Evolutionary conservation across 371 early-diverging fungal genomes (phyloP).

Genomic region (Catenaria anguillulae): DNA sequence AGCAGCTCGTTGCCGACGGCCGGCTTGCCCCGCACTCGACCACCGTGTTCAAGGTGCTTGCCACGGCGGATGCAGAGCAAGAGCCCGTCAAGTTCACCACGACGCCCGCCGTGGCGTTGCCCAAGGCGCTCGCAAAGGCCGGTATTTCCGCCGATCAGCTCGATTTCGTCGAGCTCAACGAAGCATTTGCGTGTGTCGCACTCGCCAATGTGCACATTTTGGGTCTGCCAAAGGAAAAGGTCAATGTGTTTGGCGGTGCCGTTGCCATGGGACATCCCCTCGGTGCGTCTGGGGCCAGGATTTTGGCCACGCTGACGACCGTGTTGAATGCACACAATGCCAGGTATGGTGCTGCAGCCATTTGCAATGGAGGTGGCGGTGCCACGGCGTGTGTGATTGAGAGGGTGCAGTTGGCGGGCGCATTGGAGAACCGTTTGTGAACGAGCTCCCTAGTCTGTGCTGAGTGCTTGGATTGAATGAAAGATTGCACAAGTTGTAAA

Average conservation of each 20-base stretch:
- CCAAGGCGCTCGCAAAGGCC: slow-evolving; percentile 75
- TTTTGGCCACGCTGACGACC: slow-evolving; percentile 66
- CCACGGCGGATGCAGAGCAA: slow-evolving; percentile 37
- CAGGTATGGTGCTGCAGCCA: slow-evolving; percentile 64
- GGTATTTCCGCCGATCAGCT: slow-evolving; percentile 31
- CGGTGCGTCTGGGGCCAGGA: slow-evolving; percentile 89
- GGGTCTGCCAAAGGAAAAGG: slow-evolving; percentile 48
- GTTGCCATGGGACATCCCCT: slow-evolving; percentile 96
- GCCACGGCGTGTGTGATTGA: slow-evolving; percentile 83
- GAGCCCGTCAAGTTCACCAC: slow-evolving; percentile 80
- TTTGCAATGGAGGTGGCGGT: slow-evolving; percentile 94
- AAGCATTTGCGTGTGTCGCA: slow-evolving; percentile 93
- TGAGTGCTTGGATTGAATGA: too few relatives aligned
- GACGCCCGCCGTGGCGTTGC: slow-evolving; percentile 82
- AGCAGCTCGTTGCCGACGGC: background rate
- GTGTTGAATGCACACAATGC: slow-evolving; percentile 41
- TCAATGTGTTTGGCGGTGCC: slow-evolving; percentile 92
- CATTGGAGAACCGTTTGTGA: too few relatives aligned
- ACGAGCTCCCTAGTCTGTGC: too few relatives aligned
- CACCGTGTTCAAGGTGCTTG: slow-evolving; percentile 29
- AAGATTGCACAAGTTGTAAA: too few relatives aligned
- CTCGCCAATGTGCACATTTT: slow-evolving; percentile 76
- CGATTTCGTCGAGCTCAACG: slow-evolving; percentile 86
- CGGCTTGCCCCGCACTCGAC: background rate
- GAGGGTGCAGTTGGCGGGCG: too few relatives aligned